Base-by-base conservation (phyloP, 345 rosid genomes). In the Triadica sebifera region DNA sequence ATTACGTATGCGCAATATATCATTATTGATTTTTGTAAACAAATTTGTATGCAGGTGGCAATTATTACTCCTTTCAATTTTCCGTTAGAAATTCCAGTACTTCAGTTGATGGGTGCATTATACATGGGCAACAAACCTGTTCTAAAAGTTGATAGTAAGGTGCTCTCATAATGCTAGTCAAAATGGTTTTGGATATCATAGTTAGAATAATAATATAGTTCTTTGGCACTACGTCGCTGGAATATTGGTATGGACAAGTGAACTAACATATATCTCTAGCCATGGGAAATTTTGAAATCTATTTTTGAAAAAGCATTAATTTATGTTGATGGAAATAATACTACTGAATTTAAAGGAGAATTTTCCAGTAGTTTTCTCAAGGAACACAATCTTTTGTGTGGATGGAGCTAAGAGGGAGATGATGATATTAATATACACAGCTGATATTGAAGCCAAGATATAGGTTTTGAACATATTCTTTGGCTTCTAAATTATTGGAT, bases 81-180 rank as follows among this genome's bases (percentile, higher is more conserved):
- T 73, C 98, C 99, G 8, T 84, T 95, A 38, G 99, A 95, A 91
- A 95, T 95, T 83, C 99, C 99, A 0, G 81, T 89, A 52, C 97
- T 95, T 83, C 99, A 95, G 85, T 56, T 95, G 86, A 91, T 95
- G 99, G 99, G 98, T 65, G 97, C 99, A 50, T 82, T 95, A 65
- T 95, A 91, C 72, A 94, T 95, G 99, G 99, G 99, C 75, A 95
- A 95, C 89, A 95, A 95, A 78, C 96, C 98, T 39, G 69, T 91
- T 77, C 90, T 93, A 53, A 95, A 95, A 83, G 99, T 93, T 64
- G 99, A 95, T 80, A 89, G 97, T 88, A 93, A 95, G 99, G 99
- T 93, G 76, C 49, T 65, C 29, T 60, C 51, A 53, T 59, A 56
- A 76, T 61, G 67, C 29, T 60, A 41, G 59, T 55, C 51, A 66